Evolutionary conservation across 306 rosid genomes (phyloP), one percentile per base, ranked within the genome.

Genomic region (Cucurbita ficifolia): DNA sequence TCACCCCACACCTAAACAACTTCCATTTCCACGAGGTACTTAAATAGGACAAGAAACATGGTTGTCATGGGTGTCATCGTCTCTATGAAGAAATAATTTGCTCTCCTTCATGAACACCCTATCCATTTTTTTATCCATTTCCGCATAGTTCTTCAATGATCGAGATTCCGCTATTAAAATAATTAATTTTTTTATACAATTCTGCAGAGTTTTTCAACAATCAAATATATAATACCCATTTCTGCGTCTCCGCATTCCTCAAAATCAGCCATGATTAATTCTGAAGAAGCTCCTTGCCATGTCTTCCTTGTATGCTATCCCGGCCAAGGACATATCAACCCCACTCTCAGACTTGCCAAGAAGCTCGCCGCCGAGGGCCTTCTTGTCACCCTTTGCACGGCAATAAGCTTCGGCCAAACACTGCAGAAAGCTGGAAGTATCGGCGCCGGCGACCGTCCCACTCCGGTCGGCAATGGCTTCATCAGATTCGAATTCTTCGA

Each of bases 241-340:
- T 16, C 19, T 50, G 16, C 6, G 6, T 14, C 5, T 50, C 49
- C 7, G 6, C 19, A 50, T 50, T 8, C n/a, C 3, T 39, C 50
- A 38, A 39, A 69, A 11, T 53, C 33, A 16, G 68, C 22, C 70
- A 86, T 87, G 92, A 83, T 46, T 4, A 3, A 46, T 12, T 78
- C 87, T 7, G 80, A 82, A 21, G 16, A 55, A 57, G 21, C 80
- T 72, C 80, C 48, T 0, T 22, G 70, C 3, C 85, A 82, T 49
- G 76, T 84, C 33, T 79, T 89, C 67, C 77, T 89, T 10, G 76
- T 89, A 5, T 89, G 90, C 0, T 87, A 72, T 70, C 86, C 91
- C 1, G 90, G 78, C 42, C 96, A 89, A 65, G 96, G 96, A 12
- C 96, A 89, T 73, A 78, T 89, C 16, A 89, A 89, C 80, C 96